Base-by-base conservation (phyloP, 2,329 filamentous ascomycete genomes). In the Monosporascus sp. region DNA sequence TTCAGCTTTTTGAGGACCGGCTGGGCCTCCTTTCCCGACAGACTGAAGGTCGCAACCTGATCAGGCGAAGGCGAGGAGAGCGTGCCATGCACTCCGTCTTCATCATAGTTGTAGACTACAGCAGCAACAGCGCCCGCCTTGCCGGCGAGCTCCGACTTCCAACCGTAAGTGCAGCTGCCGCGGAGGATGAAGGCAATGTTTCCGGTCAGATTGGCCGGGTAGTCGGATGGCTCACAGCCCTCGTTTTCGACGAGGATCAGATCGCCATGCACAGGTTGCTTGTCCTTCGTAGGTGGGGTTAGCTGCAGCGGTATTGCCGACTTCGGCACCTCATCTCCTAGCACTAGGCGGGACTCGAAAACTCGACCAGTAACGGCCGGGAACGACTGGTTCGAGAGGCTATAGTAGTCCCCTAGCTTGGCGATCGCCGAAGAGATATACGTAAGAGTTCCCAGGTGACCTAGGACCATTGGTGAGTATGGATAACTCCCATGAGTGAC, bases 101-200 rank as follows among this genome's bases (percentile, higher is more conserved):
- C 71, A 48, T 83, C 82, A 60, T 85, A 87, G 74, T 93, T 91
- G 72, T 89, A 92, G 49, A 94, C 77, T 16, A 94, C 72, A 1
- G 85, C 87, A 2, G 85, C 89, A 3, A 82, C 69, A 5, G 89
- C 89, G 20, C 88, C 87, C 1, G 87, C 87, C 48, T 74, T 77
- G 43, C 85, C 86, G 6, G 89, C 88, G 16, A 81, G 72, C 51
- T 78, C 78, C 1, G 86, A 86, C 73, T 94, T 94, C 55, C 77
- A 70, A 11, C 85, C 87, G 60, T 93, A 94, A 7, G 82, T 60
- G 65, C 89, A 94, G 1, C 71, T 76, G 51, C 89, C 89, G 52
- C 89, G 84, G 31, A 78, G 75, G 58, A 94, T 79, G 38, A 94
- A 75, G 9, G 86, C 88, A 55, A 94, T 85, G 54, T 82, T 82